These are phyloP conservation scores for Podaxis sp. DNA, from an alignment of 768 basidiomycete genomes.

Conservation along the genomic window DNA sequence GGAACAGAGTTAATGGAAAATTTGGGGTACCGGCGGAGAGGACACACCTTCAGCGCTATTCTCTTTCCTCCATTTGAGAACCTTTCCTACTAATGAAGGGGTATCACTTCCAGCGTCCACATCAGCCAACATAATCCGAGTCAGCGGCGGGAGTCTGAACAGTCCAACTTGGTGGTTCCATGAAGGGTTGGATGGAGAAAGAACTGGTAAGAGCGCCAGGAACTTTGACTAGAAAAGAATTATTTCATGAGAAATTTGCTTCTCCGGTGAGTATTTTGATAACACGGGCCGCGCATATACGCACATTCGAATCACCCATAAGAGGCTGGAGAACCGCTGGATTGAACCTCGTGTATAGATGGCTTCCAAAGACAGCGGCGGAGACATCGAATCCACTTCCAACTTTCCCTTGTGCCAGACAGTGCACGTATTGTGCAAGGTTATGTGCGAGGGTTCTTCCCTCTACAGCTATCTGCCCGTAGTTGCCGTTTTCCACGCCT, in stretches of 20 bases:
- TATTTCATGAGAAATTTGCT: slow-evolving; percentile 9
- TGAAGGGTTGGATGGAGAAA: slow-evolving; percentile 60
- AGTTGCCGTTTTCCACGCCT: slow-evolving; percentile 38
- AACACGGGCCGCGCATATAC: slow-evolving; percentile 19
- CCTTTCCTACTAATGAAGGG: slow-evolving; percentile 89
- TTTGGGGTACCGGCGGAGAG: background rate
- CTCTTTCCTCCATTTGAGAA: slow-evolving; percentile 84
- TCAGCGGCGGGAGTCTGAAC: slow-evolving; percentile 82
- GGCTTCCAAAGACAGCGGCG: slow-evolving; percentile 92
- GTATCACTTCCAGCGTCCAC: slow-evolving; percentile 97
- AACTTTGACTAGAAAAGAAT: slow-evolving; percentile 16
- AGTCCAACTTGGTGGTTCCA: slow-evolving; percentile 76
- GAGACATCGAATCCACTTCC: slow-evolving; percentile 98
- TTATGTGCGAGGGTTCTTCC: slow-evolving; percentile 76
- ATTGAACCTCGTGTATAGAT: slow-evolving; percentile 87
- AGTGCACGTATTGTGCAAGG: slow-evolving; percentile 92
- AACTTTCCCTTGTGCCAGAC: slow-evolving; percentile 96
- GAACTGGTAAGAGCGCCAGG: slow-evolving; percentile 45
- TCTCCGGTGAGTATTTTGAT: background rate
- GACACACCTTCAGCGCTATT: slow-evolving; percentile 53
- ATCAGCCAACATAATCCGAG: slow-evolving; percentile 88
- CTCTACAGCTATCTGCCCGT: background rate
- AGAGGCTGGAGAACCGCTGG: slow-evolving; percentile 65
- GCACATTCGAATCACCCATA: slow-evolving; percentile 56
- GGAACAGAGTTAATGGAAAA: slow-evolving; percentile 3